Evolutionary conservation across 805 yeast species (phyloP).

Genomic region (Hemisphaericaspora nanyangensis): DNA sequence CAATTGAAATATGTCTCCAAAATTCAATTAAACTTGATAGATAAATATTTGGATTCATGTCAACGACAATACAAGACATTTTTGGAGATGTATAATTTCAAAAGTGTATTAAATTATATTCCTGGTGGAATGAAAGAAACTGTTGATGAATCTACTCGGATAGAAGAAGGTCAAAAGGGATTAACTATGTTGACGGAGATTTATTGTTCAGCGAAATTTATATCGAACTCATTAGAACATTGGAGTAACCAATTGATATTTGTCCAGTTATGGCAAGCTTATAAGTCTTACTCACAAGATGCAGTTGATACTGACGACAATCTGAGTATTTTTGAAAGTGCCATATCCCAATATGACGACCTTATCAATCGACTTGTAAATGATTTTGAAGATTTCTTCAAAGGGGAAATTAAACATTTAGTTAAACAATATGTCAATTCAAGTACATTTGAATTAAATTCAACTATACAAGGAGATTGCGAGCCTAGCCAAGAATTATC

Average conservation of each 20-base stretch:
- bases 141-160: conserved; percentile 16
- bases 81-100: conserved; percentile 33
- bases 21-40: conserved; percentile 56
- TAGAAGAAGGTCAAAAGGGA: conserved; percentile 17
- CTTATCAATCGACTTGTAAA: conserved; percentile 16
- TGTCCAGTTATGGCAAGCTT: conserved; percentile 37
- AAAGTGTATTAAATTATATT: conserved; percentile 28
- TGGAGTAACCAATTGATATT: conserved; percentile 39
- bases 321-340: conserved; percentile 27
- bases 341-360: conserved; percentile 19
- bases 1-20: conserved; percentile 54
- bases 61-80: conserved; percentile 40
- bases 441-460: conserved; percentile 23
- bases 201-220: conserved; percentile 32
- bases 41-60: conserved; percentile 45
- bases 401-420: conserved; percentile 25
- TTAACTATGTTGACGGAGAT: conserved; percentile 27
- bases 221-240: conserved; percentile 24
- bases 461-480: neutral
- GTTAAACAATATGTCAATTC: conserved; percentile 36
- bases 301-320: conserved; percentile 8
- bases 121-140: conserved; percentile 34
- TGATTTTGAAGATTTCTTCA: conserved; percentile 29
- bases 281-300: conserved; percentile 15
- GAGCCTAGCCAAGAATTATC: conserved; percentile 14